Conservation (phyloP, 768 basidiomycete genomes). For the Termitomyces heimii region DNA sequence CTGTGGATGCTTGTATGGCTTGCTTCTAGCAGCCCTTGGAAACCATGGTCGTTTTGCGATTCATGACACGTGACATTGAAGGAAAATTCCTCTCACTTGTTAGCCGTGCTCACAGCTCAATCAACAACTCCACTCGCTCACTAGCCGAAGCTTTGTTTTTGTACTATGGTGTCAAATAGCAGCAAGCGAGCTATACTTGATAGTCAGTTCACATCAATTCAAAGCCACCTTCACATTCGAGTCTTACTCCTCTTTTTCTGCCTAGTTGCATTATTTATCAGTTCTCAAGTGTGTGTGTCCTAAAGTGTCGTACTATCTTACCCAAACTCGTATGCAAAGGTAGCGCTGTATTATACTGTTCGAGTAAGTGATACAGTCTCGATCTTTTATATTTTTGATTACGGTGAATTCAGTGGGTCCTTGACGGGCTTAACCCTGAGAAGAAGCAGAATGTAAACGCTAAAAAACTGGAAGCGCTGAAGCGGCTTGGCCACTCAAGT, state of each 20-base stretch:
- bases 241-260: slow-evolving; percentile 3
- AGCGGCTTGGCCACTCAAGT: slow-evolving; percentile 63
- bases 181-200: slow-evolving; percentile 17
- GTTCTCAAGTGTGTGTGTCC: slow-evolving; percentile 41
- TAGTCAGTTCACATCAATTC: slow-evolving; percentile 6
- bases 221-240: background rate
- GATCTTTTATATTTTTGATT: background rate
- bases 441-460: slow-evolving; percentile 58
- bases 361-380: slow-evolving; percentile 36
- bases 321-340: slow-evolving; percentile 41
- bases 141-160: background rate
- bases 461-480: slow-evolving; percentile 66
- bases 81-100: background rate
- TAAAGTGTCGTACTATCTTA: slow-evolving; percentile 3
- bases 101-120: too few species aligned
- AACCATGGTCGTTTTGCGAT: background rate
- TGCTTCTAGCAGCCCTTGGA: too few species aligned
- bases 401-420: slow-evolving; percentile 48
- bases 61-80: background rate
- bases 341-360: slow-evolving; percentile 73
- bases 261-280: slow-evolving; percentile 45
- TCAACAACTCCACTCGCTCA: background rate
- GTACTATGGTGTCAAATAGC: slow-evolving; percentile 11
- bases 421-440: slow-evolving; percentile 46
- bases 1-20: too few species aligned